Conservation (phyloP, 2,329 filamentous ascomycete species). For the Monascus ruber region DNA sequence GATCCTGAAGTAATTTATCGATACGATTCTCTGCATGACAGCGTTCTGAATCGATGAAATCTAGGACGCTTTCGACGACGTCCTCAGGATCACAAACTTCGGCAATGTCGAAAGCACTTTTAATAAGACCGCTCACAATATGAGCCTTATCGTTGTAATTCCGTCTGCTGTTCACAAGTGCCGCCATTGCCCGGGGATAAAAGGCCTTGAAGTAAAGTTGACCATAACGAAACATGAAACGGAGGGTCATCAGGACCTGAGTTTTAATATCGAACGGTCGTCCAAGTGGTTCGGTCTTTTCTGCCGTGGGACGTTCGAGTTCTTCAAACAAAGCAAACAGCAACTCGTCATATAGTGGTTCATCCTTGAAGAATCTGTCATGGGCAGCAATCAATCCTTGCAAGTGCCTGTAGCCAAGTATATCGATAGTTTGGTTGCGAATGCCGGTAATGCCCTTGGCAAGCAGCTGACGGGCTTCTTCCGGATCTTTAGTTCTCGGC, state of each 20-base stretch:
- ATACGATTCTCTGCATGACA: constrained; percentile 11
- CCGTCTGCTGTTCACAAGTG: constrained; percentile 26
- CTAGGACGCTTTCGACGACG: constrained; percentile 24
- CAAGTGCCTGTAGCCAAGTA: constrained; percentile 32
- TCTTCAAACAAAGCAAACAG: constrained; percentile 26
- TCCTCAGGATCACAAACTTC: constrained; percentile 15
- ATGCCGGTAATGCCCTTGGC: constrained; percentile 27
- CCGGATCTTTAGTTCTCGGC: constrained; percentile 28
- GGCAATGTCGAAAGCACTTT: constrained; percentile 26
- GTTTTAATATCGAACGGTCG: constrained; percentile 27
- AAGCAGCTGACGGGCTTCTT: constrained; percentile 27
- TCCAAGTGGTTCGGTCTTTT: constrained; percentile 14
- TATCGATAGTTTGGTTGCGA: constrained; percentile 24
- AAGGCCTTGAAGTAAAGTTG: constrained; percentile 22
- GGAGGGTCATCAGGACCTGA: constrained; percentile 31
- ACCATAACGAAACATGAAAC: constrained; percentile 27
- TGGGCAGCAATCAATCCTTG: constrained; percentile 30
- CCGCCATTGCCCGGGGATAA: constrained; percentile 23
- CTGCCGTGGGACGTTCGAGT: constrained; percentile 21
- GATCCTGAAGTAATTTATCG: constrained; percentile 7
- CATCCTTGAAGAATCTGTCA: constrained; percentile 22
- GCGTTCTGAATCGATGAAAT: constrained; percentile 17
- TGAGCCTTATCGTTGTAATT: constrained; percentile 28
- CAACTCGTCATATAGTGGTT: constrained; percentile 26
- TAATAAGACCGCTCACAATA: constrained; percentile 29